phyloP scores from a whole-genome alignment of 2,329 filamentous ascomycete genomes.

The Ophiostoma sp. region DNA sequence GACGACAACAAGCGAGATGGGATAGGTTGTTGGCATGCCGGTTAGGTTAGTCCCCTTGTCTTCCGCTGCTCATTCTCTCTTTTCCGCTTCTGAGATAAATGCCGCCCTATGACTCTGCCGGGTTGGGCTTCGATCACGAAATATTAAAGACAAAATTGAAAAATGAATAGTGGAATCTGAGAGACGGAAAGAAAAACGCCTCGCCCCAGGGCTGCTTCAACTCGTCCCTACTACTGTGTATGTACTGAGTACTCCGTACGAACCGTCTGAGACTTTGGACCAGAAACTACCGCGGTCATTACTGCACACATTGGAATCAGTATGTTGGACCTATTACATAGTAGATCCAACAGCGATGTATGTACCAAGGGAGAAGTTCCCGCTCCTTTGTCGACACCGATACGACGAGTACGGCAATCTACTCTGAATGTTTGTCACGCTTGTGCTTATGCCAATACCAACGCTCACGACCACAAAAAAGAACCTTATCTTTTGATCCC shows the following conservation, averaged over 20 bases:
- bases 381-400: background rate
- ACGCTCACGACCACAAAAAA: background rate
- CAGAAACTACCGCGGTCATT: background rate
- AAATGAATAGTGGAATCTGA: background rate
- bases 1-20: background rate
- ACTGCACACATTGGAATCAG: background rate
- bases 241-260: too few species aligned
- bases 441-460: background rate
- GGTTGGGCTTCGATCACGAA: background rate
- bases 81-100: background rate
- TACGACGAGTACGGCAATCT: background rate
- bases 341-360: background rate
- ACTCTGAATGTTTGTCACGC: too few species aligned
- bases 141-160: background rate
- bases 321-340: background rate
- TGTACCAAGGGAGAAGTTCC: background rate
- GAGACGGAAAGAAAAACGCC: background rate
- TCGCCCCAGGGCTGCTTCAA: background rate
- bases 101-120: background rate
- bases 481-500: background rate
- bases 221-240: background rate
- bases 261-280: background rate
- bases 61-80: background rate
- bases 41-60: background rate
- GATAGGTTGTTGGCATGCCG: background rate